Percentiles rank a stretch among this genome's conserved stretches.
Conservation (phyloP, 2,329 filamentous ascomycete genomes). For the Talaromyces albobiverticillius region DNA sequence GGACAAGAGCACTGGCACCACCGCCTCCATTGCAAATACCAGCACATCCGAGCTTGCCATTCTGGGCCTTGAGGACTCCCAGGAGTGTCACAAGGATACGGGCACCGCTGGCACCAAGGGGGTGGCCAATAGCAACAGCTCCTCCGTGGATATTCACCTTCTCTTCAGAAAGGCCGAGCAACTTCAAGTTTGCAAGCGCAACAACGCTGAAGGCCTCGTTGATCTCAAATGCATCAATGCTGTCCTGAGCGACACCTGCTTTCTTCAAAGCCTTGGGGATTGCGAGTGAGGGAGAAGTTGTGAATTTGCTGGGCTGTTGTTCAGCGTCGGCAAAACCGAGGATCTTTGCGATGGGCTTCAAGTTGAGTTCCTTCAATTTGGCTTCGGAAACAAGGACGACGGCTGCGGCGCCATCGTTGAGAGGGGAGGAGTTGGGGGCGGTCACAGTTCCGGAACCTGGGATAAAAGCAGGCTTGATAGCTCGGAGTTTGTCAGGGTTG, state of each 20-base stretch:
- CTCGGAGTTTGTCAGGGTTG: conserved; percentile 76
- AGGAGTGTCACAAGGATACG: conserved; percentile 89
- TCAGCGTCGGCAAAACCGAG: conserved; percentile 96
- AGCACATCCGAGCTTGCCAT: conserved; percentile 87
- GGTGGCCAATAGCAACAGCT: conserved; percentile 90
- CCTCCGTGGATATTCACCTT: conserved; percentile 96
- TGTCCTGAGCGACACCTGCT: conserved; percentile 72
- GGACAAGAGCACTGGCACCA: conserved; percentile 87
- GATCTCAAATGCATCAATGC: conserved; percentile 94
- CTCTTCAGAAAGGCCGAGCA: conserved; percentile 72
- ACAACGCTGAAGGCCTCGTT: conserved; percentile 99
- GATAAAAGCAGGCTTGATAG: conserved; percentile 80
- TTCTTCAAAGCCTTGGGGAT: conserved; percentile 98
- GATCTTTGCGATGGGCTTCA: conserved; percentile 94
- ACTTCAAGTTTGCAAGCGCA: conserved; percentile 91
- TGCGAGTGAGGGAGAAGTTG: conserved; percentile 84
- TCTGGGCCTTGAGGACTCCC: conserved; percentile 83
- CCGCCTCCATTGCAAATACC: conserved; percentile 98
- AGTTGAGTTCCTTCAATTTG: conserved; percentile 84
- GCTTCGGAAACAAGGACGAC: conserved; percentile 91
- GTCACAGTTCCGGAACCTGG: conserved; percentile 80
- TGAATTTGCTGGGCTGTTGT: conserved; percentile 90
- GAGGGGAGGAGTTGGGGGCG: conserved; percentile 90
- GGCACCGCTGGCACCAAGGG: conserved; percentile 86
- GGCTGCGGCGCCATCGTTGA: conserved; percentile 92